Conservation (phyloP, 129 eudicot genomes). For the Centaurea solstitialis region DNA sequence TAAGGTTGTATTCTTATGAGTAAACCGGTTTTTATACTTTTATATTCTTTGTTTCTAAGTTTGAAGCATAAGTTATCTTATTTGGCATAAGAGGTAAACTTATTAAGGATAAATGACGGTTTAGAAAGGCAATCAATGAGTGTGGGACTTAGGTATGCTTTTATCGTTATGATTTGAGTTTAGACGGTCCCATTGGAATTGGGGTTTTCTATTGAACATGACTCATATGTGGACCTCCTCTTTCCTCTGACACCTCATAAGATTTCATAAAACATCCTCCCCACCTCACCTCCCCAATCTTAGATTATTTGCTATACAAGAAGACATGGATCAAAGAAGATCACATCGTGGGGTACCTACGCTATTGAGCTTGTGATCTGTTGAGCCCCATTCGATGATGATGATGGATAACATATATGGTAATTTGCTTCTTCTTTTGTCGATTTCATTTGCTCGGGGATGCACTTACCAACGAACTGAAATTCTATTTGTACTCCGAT, state of each 20-base stretch:
- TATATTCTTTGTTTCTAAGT: not conserved
- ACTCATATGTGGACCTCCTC: constrained; percentile 26
- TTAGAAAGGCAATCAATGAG: constrained; percentile 7
- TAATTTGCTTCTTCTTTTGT: not conserved
- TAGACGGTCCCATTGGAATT: constrained; percentile 25
- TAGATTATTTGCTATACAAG: not conserved
- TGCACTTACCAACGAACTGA: not conserved
- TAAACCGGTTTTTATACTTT: not conserved
- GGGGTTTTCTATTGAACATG: constrained; percentile 24
- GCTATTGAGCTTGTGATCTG: not conserved
- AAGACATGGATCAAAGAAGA: not conserved
- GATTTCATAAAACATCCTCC: constrained; percentile 8
- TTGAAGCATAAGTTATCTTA: not conserved
- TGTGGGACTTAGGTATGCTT: constrained; percentile 19
- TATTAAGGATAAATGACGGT: not conserved
- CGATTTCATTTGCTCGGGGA: not conserved
- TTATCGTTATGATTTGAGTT: constrained; percentile 29
- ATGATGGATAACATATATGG: not conserved
- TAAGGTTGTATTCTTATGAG: too few relatives aligned
- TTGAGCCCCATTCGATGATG: not conserved
- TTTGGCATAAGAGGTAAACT: not conserved
- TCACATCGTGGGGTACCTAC: constrained; percentile 1
- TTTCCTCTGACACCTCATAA: not conserved
- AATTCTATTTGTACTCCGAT: not conserved
- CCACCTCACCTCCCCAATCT: not conserved